Evolutionary conservation across 2,329 filamentous ascomycete genomes (phyloP).

Genomic region (Ophiostoma tasmaniense): DNA sequence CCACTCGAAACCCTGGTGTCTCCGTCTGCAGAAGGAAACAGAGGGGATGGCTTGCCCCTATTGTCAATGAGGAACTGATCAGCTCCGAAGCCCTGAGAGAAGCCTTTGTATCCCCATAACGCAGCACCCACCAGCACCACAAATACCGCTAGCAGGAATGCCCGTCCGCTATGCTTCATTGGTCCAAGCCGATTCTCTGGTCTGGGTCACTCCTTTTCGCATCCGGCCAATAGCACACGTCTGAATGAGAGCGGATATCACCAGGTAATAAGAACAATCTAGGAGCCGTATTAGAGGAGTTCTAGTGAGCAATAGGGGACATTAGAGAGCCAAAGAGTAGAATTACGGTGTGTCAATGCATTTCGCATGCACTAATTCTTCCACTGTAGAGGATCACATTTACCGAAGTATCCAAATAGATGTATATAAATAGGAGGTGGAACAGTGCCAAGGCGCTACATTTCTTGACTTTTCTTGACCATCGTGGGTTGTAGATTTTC

Average conservation of each 20-base stretch:
- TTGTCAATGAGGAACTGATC: neutral
- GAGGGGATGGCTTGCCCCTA: neutral
- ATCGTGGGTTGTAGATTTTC: neutral
- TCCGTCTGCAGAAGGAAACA: neutral
- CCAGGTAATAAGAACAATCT: neutral
- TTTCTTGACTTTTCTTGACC: conserved; percentile 3
- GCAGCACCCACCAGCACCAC: neutral
- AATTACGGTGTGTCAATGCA: neutral
- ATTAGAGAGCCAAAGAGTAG: neutral
- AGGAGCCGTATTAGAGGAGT: neutral
- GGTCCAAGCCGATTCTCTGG: neutral
- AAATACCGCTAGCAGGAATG: neutral
- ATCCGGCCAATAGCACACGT: neutral
- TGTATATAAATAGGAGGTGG: neutral
- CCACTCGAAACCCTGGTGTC: neutral
- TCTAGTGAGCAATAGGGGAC: neutral
- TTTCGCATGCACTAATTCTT: neutral
- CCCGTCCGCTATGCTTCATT: neutral
- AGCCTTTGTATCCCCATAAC: neutral
- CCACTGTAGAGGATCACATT: neutral
- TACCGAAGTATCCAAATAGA: neutral
- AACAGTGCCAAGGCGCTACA: neutral
- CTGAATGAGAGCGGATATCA: neutral
- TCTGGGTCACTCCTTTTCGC: neutral
- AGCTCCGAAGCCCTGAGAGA: neutral